These are phyloP conservation scores for Coniferiporia sulphurascens DNA, from an alignment of 1,284 basidiomycete species.

Conservation along the genomic window DNA sequence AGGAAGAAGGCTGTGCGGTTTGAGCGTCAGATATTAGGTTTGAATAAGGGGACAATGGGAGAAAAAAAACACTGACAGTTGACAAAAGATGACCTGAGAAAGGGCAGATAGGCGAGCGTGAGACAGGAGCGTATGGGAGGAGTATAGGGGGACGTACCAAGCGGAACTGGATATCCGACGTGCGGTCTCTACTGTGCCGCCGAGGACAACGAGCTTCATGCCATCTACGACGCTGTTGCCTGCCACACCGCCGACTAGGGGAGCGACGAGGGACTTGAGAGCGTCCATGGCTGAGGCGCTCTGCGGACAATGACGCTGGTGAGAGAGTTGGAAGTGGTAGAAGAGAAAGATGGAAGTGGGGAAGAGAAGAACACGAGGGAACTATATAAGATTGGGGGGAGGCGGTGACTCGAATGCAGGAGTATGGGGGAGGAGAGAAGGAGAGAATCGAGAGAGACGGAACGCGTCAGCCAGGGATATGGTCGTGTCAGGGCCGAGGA, in stretches of 20 bases:
- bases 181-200: slow-evolving; percentile 80
- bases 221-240: slow-evolving; percentile 76
- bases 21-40: slow-evolving; percentile 7
- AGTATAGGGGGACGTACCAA: slow-evolving; percentile 43
- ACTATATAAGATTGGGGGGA: not conserved
- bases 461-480: not conserved
- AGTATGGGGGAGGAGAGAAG: not conserved
- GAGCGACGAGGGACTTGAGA: slow-evolving; percentile 75
- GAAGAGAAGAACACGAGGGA: not conserved
- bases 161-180: slow-evolving; percentile 73
- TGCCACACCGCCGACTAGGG: slow-evolving; percentile 68
- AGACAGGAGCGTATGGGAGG: not conserved
- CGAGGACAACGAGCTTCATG: slow-evolving; percentile 80
- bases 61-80: slow-evolving; percentile 54
- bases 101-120: slow-evolving; percentile 15
- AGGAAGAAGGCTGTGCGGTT: slow-evolving; percentile 67
- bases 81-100: slow-evolving; percentile 66
- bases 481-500: not conserved
- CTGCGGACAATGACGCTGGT: not conserved
- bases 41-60: slow-evolving; percentile 18
- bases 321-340: not conserved
- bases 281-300: slow-evolving; percentile 52
- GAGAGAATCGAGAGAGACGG: not conserved
- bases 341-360: not conserved
- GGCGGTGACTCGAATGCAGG: not conserved